Evolutionary conservation across 768 basidiomycete species (phyloP), one percentile per base, ranked within the genome.

Genomic region (Lentinula lateritia): DNA sequence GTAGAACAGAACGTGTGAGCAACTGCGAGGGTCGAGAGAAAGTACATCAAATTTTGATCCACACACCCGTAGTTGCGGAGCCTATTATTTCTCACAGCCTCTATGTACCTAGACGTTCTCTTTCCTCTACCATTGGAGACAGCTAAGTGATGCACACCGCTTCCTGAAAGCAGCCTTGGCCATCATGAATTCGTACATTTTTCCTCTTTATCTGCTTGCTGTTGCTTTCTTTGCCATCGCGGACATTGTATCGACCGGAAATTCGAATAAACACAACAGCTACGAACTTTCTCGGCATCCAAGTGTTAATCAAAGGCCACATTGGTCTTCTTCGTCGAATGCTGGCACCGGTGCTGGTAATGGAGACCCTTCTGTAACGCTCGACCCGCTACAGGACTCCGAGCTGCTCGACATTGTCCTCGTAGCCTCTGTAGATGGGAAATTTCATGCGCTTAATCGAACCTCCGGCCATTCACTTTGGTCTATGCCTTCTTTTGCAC

Each of bases 361-460:
- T 9, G 34, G 36, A 5, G 46, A 59, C 13, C 38, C 38, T 9
- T 39, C 38, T 39, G 38, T 8, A 39, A 52, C 12, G 16, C 28
- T 36, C 50, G 59, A 60, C 18, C 59, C 59, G 0, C 32, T 60
- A 16, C 34, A 20, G 9, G 84, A 89, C 61, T 77, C 86, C 18
- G 81, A 88, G 54, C 75, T 96, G 10, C 73, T 94, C 62, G 90
- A 96, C 68, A 83, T 92, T 59, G 90, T 97, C 32, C 84, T 99
- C 16, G 83, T 96, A 10, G 92, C 95, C 1, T 94, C 94, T 6
- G 87, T 99, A 32, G 95, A 98, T 74, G 96, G 96, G 28, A 93
- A 88, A 61, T 87, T 99, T 38, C 95, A 98, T 77, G 97, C 94
- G 0, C 80, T 98, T 65, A 94, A 96, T 69, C 80, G 96, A 63